These are phyloP conservation scores for Saturnispora sanitii DNA, from an alignment of 805 yeast genomes.

Conservation along the genomic window DNA sequence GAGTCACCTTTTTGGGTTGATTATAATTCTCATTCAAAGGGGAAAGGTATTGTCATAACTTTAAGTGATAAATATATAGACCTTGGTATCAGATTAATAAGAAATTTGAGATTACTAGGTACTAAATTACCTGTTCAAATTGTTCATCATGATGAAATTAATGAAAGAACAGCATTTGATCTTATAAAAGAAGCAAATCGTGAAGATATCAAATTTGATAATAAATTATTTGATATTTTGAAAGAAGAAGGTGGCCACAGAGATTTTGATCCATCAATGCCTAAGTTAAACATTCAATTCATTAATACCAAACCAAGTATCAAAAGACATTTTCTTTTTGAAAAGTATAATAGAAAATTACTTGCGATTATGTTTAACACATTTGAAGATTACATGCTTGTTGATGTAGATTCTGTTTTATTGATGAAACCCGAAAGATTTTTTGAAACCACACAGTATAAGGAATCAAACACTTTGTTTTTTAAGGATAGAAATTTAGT, in stretches of 20 bases:
- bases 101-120: conserved; percentile 39
- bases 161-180: conserved; percentile 23
- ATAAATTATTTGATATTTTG: not conserved
- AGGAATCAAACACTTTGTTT: conserved; percentile 31
- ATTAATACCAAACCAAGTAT: conserved; percentile 20
- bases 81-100: conserved; percentile 36
- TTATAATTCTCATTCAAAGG: conserved; percentile 24
- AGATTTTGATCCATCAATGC: conserved; percentile 10
- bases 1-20: conserved; percentile 16
- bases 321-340: conserved; percentile 11
- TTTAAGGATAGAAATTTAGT: conserved; percentile 35
- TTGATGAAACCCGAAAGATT: conserved; percentile 29
- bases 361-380: conserved; percentile 50
- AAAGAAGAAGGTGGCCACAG: not conserved
- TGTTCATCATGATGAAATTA: conserved; percentile 34
- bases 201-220: not conserved
- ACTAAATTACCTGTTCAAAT: conserved; percentile 40
- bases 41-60: conserved; percentile 45
- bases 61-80: conserved; percentile 33
- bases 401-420: conserved; percentile 41
- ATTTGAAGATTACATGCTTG: conserved; percentile 39
- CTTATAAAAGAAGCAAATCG: conserved; percentile 28
- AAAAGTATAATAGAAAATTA: conserved; percentile 32
- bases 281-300: conserved; percentile 23
- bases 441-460: conserved; percentile 28